These are phyloP conservation scores for Naematelia encephala DNA, from an alignment of 768 basidiomycete species.

Conservation along the genomic window DNA sequence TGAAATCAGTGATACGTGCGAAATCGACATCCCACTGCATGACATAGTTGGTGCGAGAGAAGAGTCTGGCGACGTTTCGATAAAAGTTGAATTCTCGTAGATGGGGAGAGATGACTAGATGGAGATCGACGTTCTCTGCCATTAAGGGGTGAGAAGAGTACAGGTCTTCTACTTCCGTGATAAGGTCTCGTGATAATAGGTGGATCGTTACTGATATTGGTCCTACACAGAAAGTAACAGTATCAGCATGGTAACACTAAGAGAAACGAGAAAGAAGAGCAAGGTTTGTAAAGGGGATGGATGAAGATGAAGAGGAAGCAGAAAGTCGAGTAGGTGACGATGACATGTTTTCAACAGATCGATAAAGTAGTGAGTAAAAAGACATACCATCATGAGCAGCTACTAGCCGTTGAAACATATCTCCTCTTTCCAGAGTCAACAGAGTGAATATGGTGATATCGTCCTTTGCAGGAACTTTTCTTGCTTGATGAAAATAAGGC, in stretches of 20 bases:
- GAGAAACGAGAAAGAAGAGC: neutral
- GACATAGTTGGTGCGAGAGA: conserved; percentile 75
- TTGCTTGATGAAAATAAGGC: neutral
- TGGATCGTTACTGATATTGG: neutral
- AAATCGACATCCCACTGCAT: conserved; percentile 94
- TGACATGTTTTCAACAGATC: no score
- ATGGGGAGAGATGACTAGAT: conserved; percentile 71
- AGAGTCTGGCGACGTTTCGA: conserved; percentile 79
- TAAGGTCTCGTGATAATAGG: neutral
- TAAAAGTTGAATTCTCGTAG: conserved; percentile 85
- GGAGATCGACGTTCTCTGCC: conserved; percentile 65
- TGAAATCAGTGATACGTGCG: conserved; percentile 75
- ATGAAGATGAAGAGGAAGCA: neutral
- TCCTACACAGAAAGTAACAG: neutral
- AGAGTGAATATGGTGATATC: neutral
- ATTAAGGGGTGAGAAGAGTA: neutral
- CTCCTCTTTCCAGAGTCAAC: neutral
- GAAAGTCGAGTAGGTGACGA: no score
- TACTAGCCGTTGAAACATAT: neutral
- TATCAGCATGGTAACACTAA: neutral
- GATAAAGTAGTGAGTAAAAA: neutral
- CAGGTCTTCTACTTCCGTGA: neutral
- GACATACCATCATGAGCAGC: neutral
- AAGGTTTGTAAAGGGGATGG: no score
- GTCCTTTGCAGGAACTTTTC: neutral